phyloP scores from a whole-genome alignment of 176 grass and related monocot genomes.

The Eragrostis nindensis region DNA sequence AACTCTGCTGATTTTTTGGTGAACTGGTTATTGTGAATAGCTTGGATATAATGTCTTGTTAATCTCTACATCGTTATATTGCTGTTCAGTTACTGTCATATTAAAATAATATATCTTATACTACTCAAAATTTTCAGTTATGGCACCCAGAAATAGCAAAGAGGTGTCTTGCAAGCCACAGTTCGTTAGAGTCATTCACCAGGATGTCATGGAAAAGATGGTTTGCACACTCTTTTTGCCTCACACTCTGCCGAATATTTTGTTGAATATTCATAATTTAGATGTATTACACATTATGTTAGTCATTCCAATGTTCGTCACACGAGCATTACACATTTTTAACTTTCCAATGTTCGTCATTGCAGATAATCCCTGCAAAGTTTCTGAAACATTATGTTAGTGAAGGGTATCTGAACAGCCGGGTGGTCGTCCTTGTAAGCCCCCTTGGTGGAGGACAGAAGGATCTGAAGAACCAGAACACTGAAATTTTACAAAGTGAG shows the following conservation, averaged over 20 bases:
- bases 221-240: not conserved
- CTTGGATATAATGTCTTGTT: not conserved
- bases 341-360: not conserved
- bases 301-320: too few species aligned
- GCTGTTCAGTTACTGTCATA: not conserved
- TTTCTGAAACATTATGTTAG: conserved; percentile 19
- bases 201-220: conserved; percentile 26
- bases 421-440: not conserved
- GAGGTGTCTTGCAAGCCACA: conserved; percentile 17
- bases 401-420: not conserved
- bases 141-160: conserved; percentile 7
- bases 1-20: not conserved
- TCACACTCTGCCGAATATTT: not conserved
- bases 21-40: too few species aligned
- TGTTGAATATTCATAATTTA: not conserved
- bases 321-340: not conserved
- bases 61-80: not conserved
- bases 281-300: too few species aligned
- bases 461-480: not conserved
- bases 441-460: conserved; percentile 25
- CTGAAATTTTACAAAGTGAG: not conserved
- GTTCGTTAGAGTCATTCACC: conserved; percentile 29
- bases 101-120: not conserved
- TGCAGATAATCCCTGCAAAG: conserved; percentile 33
- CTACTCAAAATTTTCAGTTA: not conserved